Base-by-base conservation (phyloP, 805 yeast species). In the Debaryomyces maramus region DNA sequence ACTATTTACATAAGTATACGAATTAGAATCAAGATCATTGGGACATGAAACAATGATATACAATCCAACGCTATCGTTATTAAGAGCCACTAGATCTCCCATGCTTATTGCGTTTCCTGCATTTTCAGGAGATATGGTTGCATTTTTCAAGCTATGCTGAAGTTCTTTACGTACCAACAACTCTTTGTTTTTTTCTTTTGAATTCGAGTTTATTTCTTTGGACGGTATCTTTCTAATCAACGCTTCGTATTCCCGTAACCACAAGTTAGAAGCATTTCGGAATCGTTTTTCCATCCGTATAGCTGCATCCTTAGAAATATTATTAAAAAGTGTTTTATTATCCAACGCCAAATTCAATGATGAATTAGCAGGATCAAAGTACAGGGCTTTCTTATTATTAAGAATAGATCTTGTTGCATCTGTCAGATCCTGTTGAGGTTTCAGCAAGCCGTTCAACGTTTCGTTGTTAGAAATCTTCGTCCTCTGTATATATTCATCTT, bases 1-100 rank as follows among this genome's bases (percentile, higher is more conserved):
- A 21, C 71, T 67, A 39, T 75, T 73, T 36, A 80, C 64, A 43
- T 81, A 71, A 0, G 86, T 76, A 48, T 77, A 83, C 22, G 81
- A 61, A 18, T 78, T 76, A 33, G 80, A 82, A 13, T 65, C 63
- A 2, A 75, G 54, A 4, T 63, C 55, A 4, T 53, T 47, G 0
- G 90, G 90, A 18, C 77, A 58, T 18, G 70, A 75, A 1, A 73
- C 80, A 23, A 85, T 72, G 36, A 83, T 74, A 19, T 77, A 74
- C 14, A 83, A 60, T 36, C 71, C 73, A 3, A 73, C 62, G 27
- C 68, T 69, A 36, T 72, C 67, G 1, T 64, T 59, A 10, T 66
- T 62, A 13, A 83, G 53, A 13, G 80, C 75, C 3, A 83, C 88
- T 34, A 83, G 62, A 56, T 85, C 90, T 33, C 91, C 90, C 3